Conservation (phyloP, 805 yeast species). For the Komagataella phaffii region DNA sequence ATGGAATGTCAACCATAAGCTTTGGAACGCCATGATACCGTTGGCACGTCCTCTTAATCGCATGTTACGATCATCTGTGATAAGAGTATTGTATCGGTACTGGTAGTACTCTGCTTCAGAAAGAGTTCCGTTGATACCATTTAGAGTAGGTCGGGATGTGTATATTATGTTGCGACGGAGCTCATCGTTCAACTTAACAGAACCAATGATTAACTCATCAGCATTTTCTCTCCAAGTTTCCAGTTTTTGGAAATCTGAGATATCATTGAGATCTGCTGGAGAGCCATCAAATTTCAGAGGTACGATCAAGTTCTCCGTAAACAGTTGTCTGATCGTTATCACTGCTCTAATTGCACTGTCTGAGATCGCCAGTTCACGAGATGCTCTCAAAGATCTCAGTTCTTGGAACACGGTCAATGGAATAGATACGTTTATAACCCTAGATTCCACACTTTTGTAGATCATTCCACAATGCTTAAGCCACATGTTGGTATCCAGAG, state of each 20-base stretch:
- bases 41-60: constrained; percentile 46
- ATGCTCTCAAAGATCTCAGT: constrained; percentile 53
- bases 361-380: constrained; percentile 58
- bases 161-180: constrained; percentile 12
- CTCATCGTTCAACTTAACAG: constrained; percentile 22
- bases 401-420: constrained; percentile 75
- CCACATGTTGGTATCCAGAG: constrained; percentile 73
- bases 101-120: constrained; percentile 10
- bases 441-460: constrained; percentile 51
- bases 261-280: constrained; percentile 54
- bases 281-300: constrained; percentile 63
- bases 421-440: constrained; percentile 44
- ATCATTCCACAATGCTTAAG: constrained; percentile 68
- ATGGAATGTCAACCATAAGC: constrained; percentile 46
- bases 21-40: constrained; percentile 41
- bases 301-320: constrained; percentile 36
- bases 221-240: constrained; percentile 61
- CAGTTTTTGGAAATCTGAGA: constrained; percentile 61
- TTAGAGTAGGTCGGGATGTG: neutral
- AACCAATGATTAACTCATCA: constrained; percentile 53
- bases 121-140: constrained; percentile 1
- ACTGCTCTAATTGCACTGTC: constrained; percentile 78
- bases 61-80: constrained; percentile 69
- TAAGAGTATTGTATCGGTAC: constrained; percentile 45
- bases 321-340: constrained; percentile 56